Evolutionary conservation across 1,284 basidiomycete genomes (phyloP).

Genomic region (Ganoderma sp.): DNA sequence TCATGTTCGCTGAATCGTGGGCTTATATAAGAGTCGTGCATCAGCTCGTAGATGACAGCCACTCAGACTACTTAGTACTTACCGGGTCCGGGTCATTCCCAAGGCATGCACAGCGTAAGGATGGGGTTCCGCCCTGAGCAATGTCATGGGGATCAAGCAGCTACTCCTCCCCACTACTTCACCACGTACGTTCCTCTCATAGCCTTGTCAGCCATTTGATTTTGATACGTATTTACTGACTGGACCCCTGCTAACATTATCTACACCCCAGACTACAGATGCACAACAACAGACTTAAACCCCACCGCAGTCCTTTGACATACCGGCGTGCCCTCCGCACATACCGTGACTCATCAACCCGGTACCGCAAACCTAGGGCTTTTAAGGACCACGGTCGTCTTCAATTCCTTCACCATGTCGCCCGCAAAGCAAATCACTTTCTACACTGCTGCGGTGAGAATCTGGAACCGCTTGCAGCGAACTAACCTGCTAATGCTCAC

Average conservation of each 20-base stretch:
- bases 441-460: conserved; percentile 31
- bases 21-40: not conserved
- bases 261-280: not conserved
- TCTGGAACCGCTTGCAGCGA: not conserved
- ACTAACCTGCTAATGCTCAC: not conserved
- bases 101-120: not conserved
- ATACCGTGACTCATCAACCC: not conserved
- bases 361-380: too few relatives aligned
- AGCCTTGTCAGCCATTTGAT: not conserved
- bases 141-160: not conserved
- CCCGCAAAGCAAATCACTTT: conserved; percentile 22
- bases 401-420: not conserved
- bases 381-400: not conserved
- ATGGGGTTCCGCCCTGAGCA: not conserved
- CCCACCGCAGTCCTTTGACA: not conserved
- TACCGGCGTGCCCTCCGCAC: not conserved
- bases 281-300: not conserved
- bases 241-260: not conserved
- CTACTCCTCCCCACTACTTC: not conserved
- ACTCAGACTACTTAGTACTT: too few relatives aligned
- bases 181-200: not conserved
- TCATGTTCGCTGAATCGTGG: not conserved
- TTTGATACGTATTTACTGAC: not conserved
- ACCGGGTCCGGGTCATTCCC: not conserved
- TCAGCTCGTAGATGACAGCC: not conserved